Percentiles rank a stretch among this genome's conserved stretches.
These are phyloP conservation scores for Liquidambar formosana DNA, from an alignment of 164 flowering plant species.

Conservation along the genomic window DNA sequence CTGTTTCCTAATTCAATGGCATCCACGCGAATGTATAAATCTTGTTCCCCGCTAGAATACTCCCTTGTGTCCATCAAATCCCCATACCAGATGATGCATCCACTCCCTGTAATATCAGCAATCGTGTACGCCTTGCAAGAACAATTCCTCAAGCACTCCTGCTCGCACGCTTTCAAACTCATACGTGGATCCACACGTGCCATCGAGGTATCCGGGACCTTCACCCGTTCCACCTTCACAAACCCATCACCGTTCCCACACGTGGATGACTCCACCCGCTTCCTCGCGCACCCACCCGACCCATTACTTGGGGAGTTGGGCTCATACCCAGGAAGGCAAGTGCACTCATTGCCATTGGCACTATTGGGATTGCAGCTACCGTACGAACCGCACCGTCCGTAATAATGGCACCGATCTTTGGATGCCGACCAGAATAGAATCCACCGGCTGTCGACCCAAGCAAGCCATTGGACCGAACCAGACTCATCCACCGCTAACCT, in stretches of 20 bases:
- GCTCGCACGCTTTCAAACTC: constrained; percentile 21
- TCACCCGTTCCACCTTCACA: constrained; percentile 8
- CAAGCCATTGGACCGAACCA: constrained; percentile 15
- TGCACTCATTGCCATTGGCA: too few species aligned
- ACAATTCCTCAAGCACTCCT: constrained; percentile 27
- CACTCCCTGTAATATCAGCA: constrained; percentile 5
- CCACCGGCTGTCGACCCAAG: constrained; percentile 12
- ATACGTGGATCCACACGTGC: not conserved
- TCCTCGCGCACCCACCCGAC: not conserved
- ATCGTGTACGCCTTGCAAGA: constrained; percentile 28
- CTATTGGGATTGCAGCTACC: constrained; percentile 22
- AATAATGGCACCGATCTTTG: constrained; percentile 26
- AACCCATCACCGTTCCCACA: constrained; percentile 28
- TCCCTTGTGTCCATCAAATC: not conserved
- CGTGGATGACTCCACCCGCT: not conserved
- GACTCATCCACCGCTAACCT: constrained; percentile 10
- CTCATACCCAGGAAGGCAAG: constrained; percentile 13
- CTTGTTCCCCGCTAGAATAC: not conserved
- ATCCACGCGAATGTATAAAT: constrained; percentile 3
- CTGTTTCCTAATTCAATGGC: too few species aligned
- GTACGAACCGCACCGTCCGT: constrained; percentile 26
- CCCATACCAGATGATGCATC: constrained; percentile 20
- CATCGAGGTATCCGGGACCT: constrained; percentile 25
- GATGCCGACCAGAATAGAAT: not conserved
- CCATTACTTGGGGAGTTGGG: not conserved